These are phyloP conservation scores for Yamadazyma taylorii DNA, from an alignment of 1,139 yeast genomes.

Conservation along the genomic window DNA sequence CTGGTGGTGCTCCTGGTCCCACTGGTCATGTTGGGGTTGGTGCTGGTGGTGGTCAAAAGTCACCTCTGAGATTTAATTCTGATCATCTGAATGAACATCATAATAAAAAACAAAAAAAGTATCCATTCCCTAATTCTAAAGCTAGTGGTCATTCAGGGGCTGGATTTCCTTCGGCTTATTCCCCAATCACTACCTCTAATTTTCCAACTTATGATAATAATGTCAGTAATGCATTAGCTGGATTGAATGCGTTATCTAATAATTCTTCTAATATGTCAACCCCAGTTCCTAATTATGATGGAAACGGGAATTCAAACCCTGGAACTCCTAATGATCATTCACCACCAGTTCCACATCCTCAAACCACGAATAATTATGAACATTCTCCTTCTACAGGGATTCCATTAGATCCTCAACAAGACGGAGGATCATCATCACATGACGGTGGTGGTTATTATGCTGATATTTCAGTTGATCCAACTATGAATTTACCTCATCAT, in stretches of 20 bases:
- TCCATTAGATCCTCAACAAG: constrained; percentile 37
- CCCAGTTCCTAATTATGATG: constrained; percentile 25
- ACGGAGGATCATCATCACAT: constrained; percentile 28
- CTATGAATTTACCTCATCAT: constrained; percentile 50
- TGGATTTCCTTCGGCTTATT: constrained; percentile 34
- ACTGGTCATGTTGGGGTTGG: too few species aligned
- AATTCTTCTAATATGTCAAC: constrained; percentile 36
- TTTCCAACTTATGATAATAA: constrained; percentile 47
- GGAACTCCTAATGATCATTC: constrained; percentile 27
- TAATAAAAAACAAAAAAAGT: constrained; percentile 26
- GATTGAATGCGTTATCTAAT: constrained; percentile 45
- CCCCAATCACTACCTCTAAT: constrained; percentile 38
- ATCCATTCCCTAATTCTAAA: constrained; percentile 18
- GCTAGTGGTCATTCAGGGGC: constrained; percentile 18
- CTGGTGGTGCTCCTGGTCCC: too few species aligned
- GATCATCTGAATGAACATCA: constrained; percentile 5
- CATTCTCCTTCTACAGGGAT: constrained; percentile 31
- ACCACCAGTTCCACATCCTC: constrained; percentile 21
- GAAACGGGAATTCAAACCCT: constrained; percentile 18
- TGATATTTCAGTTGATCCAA: constrained; percentile 47
- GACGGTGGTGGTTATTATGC: constrained; percentile 50
- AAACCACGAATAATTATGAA: constrained; percentile 26
- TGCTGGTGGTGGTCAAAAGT: not conserved
- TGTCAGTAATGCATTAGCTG: constrained; percentile 47
- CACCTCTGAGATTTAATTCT: not conserved